Base-by-base conservation (phyloP, 768 basidiomycete genomes). In the Fistulinella prunicolor region DNA sequence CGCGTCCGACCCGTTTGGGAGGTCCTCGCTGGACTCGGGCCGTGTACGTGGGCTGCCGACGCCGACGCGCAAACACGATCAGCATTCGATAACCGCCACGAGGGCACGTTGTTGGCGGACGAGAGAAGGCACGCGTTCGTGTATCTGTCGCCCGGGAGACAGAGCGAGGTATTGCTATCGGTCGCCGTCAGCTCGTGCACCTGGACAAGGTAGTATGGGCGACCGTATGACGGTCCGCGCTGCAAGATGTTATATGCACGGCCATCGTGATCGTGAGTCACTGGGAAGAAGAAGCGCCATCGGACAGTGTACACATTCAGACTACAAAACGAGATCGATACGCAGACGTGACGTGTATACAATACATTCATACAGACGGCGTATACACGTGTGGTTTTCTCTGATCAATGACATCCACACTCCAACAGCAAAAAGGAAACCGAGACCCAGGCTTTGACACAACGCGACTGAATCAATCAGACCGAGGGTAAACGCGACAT, bases 141-240 rank as follows among this genome's bases (percentile, higher is more conserved):
- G 0, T 75, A 77, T 34, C 74, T 94, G 6, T 73, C 85, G 0
- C 74, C 80, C 0, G 86, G 83, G 0, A 86, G 88, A 61, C 94
- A 95, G 68, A 78, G 83, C 38, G 66, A 94, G 38, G 81, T 92
- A 17, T 70, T 98, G 30, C 75, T 97, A 90, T 94, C 9, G 79
- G 79, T 13, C 70, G 74, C 13, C 87, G 89, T 3, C 78, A 77
- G 46, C 62, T 99, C 28, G 73, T 98, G 7, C 73, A 96, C 9
- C 69, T 98, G 34, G 95, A 99, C 60, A 96, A 99, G 63, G 89
- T 85, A 8, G 94, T 20, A 94, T 98, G 90, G 89, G 89, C 54
- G 83, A 81, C 37, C 69, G 65, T 5, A 89, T 91, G n/a, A n/a
- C n/a, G 82, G 81, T 94, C 23, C 65, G 65, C 16, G 78, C 78